These are phyloP conservation scores for Cyberlindnera euphorbiae DNA, from an alignment of 805 yeast species.

Conservation along the genomic window DNA sequence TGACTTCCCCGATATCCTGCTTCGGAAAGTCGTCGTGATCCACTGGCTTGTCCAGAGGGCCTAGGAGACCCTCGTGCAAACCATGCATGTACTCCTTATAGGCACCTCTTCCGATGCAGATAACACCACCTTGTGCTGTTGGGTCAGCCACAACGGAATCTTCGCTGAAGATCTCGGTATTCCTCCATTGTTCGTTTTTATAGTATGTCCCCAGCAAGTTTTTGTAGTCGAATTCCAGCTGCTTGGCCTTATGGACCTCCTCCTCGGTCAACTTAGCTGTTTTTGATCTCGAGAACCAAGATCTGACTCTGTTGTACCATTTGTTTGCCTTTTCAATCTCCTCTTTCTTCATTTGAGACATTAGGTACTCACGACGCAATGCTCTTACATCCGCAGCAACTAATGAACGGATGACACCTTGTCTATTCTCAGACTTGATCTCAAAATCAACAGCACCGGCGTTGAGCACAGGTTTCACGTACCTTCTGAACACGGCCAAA, in stretches of 20 bases:
- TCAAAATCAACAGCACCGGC: constrained; percentile 84
- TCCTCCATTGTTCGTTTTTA: constrained; percentile 22
- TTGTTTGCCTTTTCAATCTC: constrained; percentile 17
- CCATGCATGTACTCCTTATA: constrained; percentile 90
- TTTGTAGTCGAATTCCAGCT: constrained; percentile 33
- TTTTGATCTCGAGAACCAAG: constrained; percentile 8
- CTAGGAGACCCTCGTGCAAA: constrained; percentile 89
- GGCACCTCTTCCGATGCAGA: constrained; percentile 94
- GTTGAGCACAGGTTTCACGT: constrained; percentile 79
- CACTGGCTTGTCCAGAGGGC: constrained; percentile 68
- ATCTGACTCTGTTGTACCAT: constrained; percentile 18
- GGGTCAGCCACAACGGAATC: constrained; percentile 44
- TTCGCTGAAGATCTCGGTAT: constrained; percentile 32
- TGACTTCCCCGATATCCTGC: constrained; percentile 1
- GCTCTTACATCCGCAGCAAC: constrained; percentile 83
- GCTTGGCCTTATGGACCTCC: constrained; percentile 20
- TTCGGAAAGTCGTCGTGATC: constrained; percentile 18
- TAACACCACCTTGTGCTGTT: constrained; percentile 69
- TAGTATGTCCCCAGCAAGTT: constrained; percentile 58
- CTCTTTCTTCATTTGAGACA: constrained; percentile 23
- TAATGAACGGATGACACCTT: constrained; percentile 77
- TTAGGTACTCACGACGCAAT: constrained; percentile 46
- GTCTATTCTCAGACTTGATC: constrained; percentile 68
- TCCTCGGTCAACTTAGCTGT: constrained; percentile 15
- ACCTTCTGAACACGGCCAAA: constrained; percentile 66